These are phyloP conservation scores for Apophysomyces elegans DNA, from an alignment of 371 early-diverging fungal genomes.

Conservation along the genomic window DNA sequence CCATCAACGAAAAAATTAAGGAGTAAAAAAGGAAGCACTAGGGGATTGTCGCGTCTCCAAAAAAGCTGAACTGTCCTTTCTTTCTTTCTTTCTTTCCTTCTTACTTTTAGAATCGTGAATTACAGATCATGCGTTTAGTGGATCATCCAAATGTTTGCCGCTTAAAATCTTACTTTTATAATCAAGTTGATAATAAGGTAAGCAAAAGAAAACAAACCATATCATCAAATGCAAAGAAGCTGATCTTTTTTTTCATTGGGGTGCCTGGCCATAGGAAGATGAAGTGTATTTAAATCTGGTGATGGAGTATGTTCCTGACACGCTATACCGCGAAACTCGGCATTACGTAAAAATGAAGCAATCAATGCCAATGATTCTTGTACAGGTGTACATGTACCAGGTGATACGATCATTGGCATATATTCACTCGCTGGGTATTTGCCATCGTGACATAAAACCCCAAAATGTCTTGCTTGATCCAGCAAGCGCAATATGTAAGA, in stretches of 20 bases:
- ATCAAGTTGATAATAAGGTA: conserved; percentile 60
- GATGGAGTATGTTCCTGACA: conserved; percentile 95
- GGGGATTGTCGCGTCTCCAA: not conserved
- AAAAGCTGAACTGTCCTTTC: not conserved
- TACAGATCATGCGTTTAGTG: conserved; percentile 86
- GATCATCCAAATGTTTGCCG: conserved; percentile 81
- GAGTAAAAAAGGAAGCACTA: conserved; percentile 12
- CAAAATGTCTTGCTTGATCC: conserved; percentile 81
- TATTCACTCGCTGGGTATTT: conserved; percentile 84
- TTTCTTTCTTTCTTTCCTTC: not conserved
- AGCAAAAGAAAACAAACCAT: not conserved
- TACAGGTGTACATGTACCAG: conserved; percentile 98
- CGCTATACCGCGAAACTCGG: conserved; percentile 88
- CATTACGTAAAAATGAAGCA: conserved; percentile 88
- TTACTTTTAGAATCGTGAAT: conserved; percentile 74
- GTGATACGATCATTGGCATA: conserved; percentile 91
- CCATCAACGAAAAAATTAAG: not conserved
- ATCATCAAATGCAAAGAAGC: too few relatives aligned
- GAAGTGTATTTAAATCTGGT: conserved; percentile 94
- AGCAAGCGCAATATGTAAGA: conserved; percentile 86
- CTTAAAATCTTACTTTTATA: conserved; percentile 81
- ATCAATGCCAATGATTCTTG: conserved; percentile 84
- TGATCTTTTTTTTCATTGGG: not conserved
- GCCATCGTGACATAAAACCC: conserved; percentile 72
- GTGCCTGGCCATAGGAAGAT: conserved; percentile 64